Base-by-base conservation (phyloP, 2,329 filamentous ascomycete genomes). In the Aphanocladium album region DNA sequence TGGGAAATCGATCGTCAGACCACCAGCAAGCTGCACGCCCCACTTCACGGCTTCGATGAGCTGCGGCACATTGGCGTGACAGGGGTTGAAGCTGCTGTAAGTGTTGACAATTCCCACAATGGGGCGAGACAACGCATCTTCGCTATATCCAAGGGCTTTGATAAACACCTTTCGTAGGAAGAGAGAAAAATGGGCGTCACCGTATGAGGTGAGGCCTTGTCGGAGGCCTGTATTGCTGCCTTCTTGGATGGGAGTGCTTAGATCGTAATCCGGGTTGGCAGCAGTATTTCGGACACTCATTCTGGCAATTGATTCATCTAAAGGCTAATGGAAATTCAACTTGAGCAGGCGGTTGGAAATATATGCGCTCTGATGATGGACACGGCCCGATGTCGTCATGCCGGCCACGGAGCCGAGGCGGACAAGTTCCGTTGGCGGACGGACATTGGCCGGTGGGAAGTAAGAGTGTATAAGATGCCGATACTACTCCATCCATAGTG, bases 81-180 rank as follows among this genome's bases (percentile, higher is more conserved):
- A 91, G 0, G 88, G 87, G 69, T 91, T 91, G 76, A 90, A 89
- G 62, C 82, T 81, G 0, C 87, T 90, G 67, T 83, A 85, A 0
- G 89, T 91, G 72, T 91, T 89, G 71, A 89, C 83, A 62, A 91
- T 86, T 53, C 88, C 88, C n/a, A 91, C 79, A 59, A 91, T 89
- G 2, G 89, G 88, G 1, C 87, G 76, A 0, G 85, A 85, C 0
- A 91, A 80, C 0, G 88, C 85, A 67, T 89, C 87, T 65, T 91
- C 88, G 61, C 83, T 85, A 70, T 90, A 91, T 0, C 89, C 89
- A 1, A 90, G 78, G 0, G 88, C 87, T 71, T 91, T 91, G 76
- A 91, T 90, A 72, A 91, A 91, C 25, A 87, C 88, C 67, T 91
- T 91, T 37, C 89, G 82, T 0, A 91, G 79, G 68, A 91, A 91